These are phyloP conservation scores for Coemansia sp. DNA, from an alignment of 192 early-diverging fungal species.

Conservation along the genomic window DNA sequence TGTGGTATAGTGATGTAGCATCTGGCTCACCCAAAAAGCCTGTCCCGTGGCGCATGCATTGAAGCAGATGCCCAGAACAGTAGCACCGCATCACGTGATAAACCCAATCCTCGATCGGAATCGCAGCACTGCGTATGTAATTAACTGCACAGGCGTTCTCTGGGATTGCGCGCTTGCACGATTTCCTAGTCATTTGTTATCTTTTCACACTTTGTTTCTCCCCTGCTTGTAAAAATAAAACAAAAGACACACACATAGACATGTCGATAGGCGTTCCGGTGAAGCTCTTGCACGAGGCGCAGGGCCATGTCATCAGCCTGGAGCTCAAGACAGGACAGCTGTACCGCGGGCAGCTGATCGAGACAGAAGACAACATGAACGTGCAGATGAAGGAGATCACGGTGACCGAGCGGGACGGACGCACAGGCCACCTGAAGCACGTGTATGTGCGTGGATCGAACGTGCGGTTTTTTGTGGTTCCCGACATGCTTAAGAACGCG, in stretches of 20 bases:
- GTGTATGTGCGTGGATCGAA: constrained; percentile 94
- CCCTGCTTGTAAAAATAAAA: background rate
- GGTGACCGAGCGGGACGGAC: constrained; percentile 89
- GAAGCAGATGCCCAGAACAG: background rate
- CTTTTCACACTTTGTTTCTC: no score
- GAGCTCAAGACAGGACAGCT: constrained; percentile 93
- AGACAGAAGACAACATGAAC: constrained; percentile 99
- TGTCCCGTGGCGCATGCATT: background rate
- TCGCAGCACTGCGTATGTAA: background rate
- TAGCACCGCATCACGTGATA: background rate
- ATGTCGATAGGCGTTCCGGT: constrained; percentile 94
- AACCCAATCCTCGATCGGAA: background rate
- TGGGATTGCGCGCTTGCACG: background rate
- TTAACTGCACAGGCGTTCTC: background rate
- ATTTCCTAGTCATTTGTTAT: background rate
- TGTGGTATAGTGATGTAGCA: background rate
- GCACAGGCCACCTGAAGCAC: constrained; percentile 88
- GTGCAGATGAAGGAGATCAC: constrained; percentile 94
- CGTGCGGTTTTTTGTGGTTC: constrained; percentile 93
- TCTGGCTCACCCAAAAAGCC: background rate
- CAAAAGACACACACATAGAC: background rate
- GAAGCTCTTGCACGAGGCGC: constrained; percentile 95
- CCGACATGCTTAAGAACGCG: constrained; percentile 99
- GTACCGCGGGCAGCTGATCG: constrained; percentile 92
- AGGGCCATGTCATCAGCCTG: constrained; percentile 94